Evolutionary conservation across 805 yeast genomes (phyloP).

Genomic region (Saturnispora serradocipensis): DNA sequence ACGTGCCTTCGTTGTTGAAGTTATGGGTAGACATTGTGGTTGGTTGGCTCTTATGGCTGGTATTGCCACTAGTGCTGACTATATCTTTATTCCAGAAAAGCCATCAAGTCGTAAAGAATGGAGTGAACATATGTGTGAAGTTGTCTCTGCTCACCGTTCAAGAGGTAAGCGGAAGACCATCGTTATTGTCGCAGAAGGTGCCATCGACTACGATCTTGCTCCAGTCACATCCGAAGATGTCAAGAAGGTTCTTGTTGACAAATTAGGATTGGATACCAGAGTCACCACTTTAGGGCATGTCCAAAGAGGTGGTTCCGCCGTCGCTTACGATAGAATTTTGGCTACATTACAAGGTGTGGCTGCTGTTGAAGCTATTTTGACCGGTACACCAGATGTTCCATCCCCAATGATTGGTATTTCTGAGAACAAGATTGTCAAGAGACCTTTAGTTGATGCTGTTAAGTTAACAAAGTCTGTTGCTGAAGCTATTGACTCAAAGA

Average conservation of each 20-base stretch:
- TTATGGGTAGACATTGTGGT: slow-evolving; percentile 87
- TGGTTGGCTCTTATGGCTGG: slow-evolving; percentile 83
- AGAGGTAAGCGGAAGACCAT: slow-evolving; percentile 72
- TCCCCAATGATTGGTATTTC: slow-evolving; percentile 71
- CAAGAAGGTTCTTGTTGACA: slow-evolving; percentile 49
- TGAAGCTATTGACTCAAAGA: slow-evolving; percentile 51
- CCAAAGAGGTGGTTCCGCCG: slow-evolving; percentile 79
- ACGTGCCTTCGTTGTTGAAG: slow-evolving; percentile 77
- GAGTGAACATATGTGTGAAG: slow-evolving; percentile 58
- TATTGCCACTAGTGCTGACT: slow-evolving; percentile 72
- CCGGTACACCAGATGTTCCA: slow-evolving; percentile 58
- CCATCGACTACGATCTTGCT: slow-evolving; percentile 56
- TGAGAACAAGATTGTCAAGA: slow-evolving; percentile 61
- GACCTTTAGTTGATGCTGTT: slow-evolving; percentile 67
- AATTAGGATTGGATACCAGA: slow-evolving; percentile 65
- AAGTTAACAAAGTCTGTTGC: slow-evolving; percentile 64
- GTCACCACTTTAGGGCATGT: slow-evolving; percentile 73
- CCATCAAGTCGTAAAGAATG: slow-evolving; percentile 58
- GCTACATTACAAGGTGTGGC: slow-evolving; percentile 80
- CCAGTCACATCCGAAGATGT: slow-evolving; percentile 63
- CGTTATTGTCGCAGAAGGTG: slow-evolving; percentile 81
- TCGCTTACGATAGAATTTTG: slow-evolving; percentile 59
- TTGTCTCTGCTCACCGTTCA: slow-evolving; percentile 53
- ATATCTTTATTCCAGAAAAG: slow-evolving; percentile 69
- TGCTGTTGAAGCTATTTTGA: slow-evolving; percentile 68